These are phyloP conservation scores for Globisporangium alternatum DNA, from an alignment of 352 stramenopile species.

Conservation along the genomic window DNA sequence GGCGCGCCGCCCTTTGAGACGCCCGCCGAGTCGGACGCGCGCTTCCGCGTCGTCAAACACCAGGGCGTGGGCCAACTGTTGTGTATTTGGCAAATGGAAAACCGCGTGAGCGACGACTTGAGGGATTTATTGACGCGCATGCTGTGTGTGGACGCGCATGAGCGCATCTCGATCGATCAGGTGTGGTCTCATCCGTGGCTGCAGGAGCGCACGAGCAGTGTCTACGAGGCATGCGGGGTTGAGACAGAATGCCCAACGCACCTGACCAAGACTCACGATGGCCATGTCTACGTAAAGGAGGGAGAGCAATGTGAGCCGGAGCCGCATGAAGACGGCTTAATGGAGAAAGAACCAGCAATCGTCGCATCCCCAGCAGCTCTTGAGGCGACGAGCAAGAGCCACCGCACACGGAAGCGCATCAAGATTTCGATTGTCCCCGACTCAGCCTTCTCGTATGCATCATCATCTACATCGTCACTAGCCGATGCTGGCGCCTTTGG, in stretches of 20 bases:
- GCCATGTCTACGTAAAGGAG: background rate
- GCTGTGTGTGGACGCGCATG: conserved; percentile 30
- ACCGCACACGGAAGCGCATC: conserved; percentile 10
- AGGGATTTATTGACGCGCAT: conserved; percentile 36
- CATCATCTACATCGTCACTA: background rate
- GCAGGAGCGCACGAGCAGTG: background rate
- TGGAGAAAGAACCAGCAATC: background rate
- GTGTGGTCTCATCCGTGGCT: conserved; percentile 48
- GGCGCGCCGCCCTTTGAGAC: conserved; percentile 49
- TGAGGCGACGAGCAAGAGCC: background rate
- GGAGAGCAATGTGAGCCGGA: background rate
- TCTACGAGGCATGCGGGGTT: background rate
- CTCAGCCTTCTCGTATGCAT: background rate
- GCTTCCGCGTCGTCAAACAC: conserved; percentile 46
- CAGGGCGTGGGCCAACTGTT: conserved; percentile 37
- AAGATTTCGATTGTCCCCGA: conserved; percentile 14
- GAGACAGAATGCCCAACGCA: background rate
- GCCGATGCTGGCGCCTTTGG: background rate
- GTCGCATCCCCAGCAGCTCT: background rate
- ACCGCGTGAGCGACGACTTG: conserved; percentile 27
- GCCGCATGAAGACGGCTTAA: conserved; percentile 4
- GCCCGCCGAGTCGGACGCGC: conserved; percentile 39
- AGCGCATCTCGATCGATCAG: conserved; percentile 33
- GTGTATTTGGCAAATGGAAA: conserved; percentile 35
- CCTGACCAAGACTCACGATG: background rate